Conservation (phyloP, 2,329 filamentous ascomycete species). For the Calonectria ilicicola region DNA sequence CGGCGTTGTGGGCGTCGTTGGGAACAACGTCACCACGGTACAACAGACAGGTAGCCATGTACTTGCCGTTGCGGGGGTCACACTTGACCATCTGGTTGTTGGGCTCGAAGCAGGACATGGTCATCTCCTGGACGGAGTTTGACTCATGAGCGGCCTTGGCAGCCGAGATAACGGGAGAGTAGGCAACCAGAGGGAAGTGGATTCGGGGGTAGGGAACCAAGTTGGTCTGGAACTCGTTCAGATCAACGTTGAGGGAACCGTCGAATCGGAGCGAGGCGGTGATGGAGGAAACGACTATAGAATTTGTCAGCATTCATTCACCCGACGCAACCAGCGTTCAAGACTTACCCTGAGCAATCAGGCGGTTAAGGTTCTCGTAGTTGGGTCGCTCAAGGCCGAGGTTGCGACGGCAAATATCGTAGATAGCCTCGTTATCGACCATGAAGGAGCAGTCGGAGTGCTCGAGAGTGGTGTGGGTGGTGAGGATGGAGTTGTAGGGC, state of each 20-base stretch:
- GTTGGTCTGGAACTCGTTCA: slow-evolving; percentile 99
- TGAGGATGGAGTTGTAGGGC: slow-evolving; percentile 99
- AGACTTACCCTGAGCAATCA: slow-evolving; percentile 95
- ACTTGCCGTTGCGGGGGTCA: slow-evolving; percentile 98
- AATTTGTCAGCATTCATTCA: slow-evolving; percentile 35
- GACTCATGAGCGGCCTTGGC: slow-evolving; percentile 97
- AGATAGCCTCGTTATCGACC: slow-evolving; percentile 99
- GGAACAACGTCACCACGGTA: slow-evolving; percentile 99
- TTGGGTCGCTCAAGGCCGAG: slow-evolving; percentile 96
- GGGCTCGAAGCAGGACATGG: slow-evolving; percentile 98
- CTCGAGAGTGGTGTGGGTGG: slow-evolving; percentile 98
- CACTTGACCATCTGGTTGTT: slow-evolving; percentile 99
- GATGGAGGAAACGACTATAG: slow-evolving; percentile 92
- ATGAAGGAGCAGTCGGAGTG: slow-evolving; percentile 99
- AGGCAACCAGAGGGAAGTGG: slow-evolving; percentile 98
- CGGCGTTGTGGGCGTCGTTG: slow-evolving; percentile 92
- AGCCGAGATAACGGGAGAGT: slow-evolving; percentile 92
- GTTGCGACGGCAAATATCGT: slow-evolving; percentile 99
- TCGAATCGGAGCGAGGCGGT: slow-evolving; percentile 98
- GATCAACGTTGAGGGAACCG: slow-evolving; percentile 97
- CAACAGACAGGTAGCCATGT: slow-evolving; percentile 98
- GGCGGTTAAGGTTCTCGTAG: slow-evolving; percentile 98
- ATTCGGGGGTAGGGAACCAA: slow-evolving; percentile 98
- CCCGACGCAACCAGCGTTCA: no score
- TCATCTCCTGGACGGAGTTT: slow-evolving; percentile 98